Conservation (phyloP, 768 basidiomycete species). For the Mycena crocata region DNA sequence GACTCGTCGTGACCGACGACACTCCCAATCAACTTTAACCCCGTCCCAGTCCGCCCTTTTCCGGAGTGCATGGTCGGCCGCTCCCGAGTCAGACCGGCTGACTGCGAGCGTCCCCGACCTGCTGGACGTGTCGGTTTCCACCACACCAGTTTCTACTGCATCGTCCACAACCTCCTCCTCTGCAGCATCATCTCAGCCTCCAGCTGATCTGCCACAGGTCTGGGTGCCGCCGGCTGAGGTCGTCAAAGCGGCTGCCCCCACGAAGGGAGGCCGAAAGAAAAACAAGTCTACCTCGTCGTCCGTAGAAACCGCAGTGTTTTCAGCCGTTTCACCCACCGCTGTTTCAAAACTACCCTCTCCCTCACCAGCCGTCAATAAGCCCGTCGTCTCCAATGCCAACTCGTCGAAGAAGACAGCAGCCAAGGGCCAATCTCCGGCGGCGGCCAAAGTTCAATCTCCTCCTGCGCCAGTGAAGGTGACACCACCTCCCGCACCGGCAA, state of each 20-base stretch:
- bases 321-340: not conserved
- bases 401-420: not conserved
- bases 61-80: not conserved
- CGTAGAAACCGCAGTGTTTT: not conserved
- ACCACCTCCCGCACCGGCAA: not conserved
- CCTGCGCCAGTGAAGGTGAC: not conserved
- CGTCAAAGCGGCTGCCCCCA: not conserved
- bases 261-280: too few species aligned
- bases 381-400: not conserved
- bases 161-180: conserved; percentile 15
- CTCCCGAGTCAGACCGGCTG: conserved; percentile 1
- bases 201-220: not conserved
- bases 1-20: conserved; percentile 13
- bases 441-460: conserved; percentile 5
- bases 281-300: too few species aligned
- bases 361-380: not conserved
- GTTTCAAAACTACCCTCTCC: not conserved
- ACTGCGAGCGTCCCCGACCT: conserved; percentile 16
- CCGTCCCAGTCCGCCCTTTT: not conserved
- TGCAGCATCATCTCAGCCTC: not conserved
- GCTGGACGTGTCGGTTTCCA: not conserved
- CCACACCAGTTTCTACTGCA: not conserved
- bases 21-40: conserved; percentile 17
- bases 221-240: conserved; percentile 11
- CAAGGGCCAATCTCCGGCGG: not conserved